Evolutionary conservation across 2,329 filamentous ascomycete species (phyloP), one percentile per base, ranked within the genome.

Genomic region (Lasiodiplodia sp.): DNA sequence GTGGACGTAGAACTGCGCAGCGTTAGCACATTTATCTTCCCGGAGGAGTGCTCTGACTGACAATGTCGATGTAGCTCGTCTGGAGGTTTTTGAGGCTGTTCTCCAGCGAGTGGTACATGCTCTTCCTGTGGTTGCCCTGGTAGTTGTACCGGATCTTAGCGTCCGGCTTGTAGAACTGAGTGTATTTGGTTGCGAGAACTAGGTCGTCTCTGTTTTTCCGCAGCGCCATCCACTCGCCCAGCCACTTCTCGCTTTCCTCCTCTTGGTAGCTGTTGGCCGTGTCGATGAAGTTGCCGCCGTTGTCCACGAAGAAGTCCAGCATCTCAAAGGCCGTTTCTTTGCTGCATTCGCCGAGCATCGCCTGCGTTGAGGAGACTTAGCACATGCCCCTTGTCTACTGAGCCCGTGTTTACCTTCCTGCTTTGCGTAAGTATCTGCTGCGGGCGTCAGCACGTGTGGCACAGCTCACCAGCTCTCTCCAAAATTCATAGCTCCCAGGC

Each of bases 241-340:
- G 76, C 80, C 80, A 83, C 0, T 63, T 72, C 72, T 87, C 85
- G 12, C 80, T 83, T 71, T 86, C 79, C 71, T 82, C 83, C 44
- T 78, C 72, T 66, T 84, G 83, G 73, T 85, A 85, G 70, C 75
- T 79, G 72, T 83, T 86, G 28, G 84, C 79, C 3, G 89, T 92
- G 76, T 93, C 91, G 74, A 93, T 89, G 77, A 92, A 64, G 60
- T 64, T 92, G 25, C 91, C 91, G 4, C 89, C 89, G 0, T 88
- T 84, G 4, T 85, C 83, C 69, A 86, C 87, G 79, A 87, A 92
- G 75, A 86, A 87, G 73, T 92, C 90, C 7, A 92, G 83, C 34
- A 93, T 87, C 21, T 83, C 81, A 72, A 91, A 89, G 1, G 87
- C 84, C 2, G 84, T 85, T 58, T 87, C 82, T 75, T 92, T 87